Conservation (phyloP, 176 grass and related monocot genomes). For the Otatea glauca region DNA sequence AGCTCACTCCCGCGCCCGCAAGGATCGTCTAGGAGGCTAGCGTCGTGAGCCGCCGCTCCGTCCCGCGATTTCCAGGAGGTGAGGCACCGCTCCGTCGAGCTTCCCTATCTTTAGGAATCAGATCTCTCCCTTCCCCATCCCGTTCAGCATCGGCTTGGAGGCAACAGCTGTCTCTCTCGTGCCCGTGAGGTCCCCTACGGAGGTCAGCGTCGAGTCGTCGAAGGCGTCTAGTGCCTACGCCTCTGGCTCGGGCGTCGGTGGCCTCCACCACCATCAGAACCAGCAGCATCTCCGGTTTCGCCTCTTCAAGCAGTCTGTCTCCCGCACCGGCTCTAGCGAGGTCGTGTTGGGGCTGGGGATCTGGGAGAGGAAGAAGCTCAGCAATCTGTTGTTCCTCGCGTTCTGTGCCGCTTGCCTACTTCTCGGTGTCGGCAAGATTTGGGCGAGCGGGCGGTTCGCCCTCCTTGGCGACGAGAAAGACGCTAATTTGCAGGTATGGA, state of each 20-base stretch:
- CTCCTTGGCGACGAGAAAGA: slow-evolving; percentile 32
- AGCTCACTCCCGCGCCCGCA: no score
- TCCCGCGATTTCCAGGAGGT: no score
- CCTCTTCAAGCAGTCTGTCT: slow-evolving; percentile 55
- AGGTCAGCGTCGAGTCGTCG: slow-evolving; percentile 29
- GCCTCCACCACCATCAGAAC: slow-evolving; percentile 55
- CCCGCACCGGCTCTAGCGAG: slow-evolving; percentile 6
- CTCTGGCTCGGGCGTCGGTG: neutral
- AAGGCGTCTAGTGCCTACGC: neutral
- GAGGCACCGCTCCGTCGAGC: no score
- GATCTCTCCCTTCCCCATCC: no score
- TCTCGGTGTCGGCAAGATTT: slow-evolving; percentile 77
- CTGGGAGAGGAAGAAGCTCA: slow-evolving; percentile 61
- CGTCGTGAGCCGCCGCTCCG: no score
- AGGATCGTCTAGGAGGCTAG: no score
- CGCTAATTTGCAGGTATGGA: slow-evolving; percentile 42
- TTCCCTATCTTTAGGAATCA: no score
- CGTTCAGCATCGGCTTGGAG: no score
- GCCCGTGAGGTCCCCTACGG: no score
- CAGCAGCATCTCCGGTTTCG: slow-evolving; percentile 63
- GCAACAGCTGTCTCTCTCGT: no score
- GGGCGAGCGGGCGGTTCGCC: slow-evolving; percentile 60
- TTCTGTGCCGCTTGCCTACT: slow-evolving; percentile 81
- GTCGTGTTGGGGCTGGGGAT: slow-evolving; percentile 54
- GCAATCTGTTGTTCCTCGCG: slow-evolving; percentile 77